These are phyloP conservation scores for Candida maesae DNA, from an alignment of 805 yeast species.

Conservation along the genomic window DNA sequence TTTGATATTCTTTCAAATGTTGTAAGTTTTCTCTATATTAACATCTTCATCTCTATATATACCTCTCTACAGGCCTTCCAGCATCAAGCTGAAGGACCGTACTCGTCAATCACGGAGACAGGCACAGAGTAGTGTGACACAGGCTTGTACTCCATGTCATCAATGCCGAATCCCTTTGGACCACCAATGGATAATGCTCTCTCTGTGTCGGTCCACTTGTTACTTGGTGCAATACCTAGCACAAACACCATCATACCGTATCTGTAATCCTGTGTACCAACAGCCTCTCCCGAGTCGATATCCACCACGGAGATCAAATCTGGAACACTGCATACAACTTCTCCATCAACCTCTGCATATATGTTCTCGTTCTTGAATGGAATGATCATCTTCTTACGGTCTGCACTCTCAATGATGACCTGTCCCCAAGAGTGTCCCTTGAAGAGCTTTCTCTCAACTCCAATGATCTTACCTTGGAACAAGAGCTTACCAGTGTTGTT, in stretches of 20 bases:
- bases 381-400: conserved; percentile 26
- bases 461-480: conserved; percentile 41
- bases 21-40: too few species aligned
- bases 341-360: conserved; percentile 28
- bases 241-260: conserved; percentile 44
- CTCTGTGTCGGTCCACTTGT: conserved; percentile 36
- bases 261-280: conserved; percentile 46
- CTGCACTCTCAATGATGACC: conserved; percentile 32
- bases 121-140: conserved; percentile 32
- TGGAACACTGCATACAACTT: conserved; percentile 41
- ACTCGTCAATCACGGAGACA: conserved; percentile 37
- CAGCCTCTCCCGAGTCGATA: conserved; percentile 41
- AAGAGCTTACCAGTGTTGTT: conserved; percentile 34
- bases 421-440: conserved; percentile 45
- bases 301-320: conserved; percentile 42
- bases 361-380: conserved; percentile 50
- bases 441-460: conserved; percentile 37
- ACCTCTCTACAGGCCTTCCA: too few species aligned
- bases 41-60: too few species aligned
- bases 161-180: conserved; percentile 34
- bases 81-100: conserved; percentile 4
- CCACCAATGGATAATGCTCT: conserved; percentile 38
- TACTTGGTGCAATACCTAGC: conserved; percentile 36
- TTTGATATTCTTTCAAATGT: too few species aligned
- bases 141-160: conserved; percentile 35